phyloP scores from a whole-genome alignment of 768 basidiomycete species.

The Boletus rufocinnamomeus region DNA sequence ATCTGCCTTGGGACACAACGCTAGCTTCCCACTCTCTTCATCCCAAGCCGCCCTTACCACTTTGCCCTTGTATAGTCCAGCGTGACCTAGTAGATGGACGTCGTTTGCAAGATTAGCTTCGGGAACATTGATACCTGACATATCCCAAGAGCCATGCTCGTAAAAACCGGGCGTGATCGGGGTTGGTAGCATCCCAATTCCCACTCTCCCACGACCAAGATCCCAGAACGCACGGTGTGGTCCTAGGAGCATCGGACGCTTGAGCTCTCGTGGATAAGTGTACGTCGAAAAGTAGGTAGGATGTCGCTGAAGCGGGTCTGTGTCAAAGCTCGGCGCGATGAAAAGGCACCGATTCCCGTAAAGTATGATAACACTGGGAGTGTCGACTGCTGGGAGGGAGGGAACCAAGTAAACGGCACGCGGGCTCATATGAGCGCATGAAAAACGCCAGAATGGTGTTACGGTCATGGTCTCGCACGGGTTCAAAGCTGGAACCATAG shows the following conservation, averaged over 20 bases:
- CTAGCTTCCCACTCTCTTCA: background rate
- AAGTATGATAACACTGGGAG: constrained; percentile 10
- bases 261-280: constrained; percentile 2
- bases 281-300: constrained; percentile 19
- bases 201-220: background rate
- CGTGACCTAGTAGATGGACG: background rate
- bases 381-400: constrained; percentile 11
- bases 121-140: background rate
- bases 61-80: background rate
- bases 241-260: background rate
- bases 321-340: constrained; percentile 1
- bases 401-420: constrained; percentile 14
- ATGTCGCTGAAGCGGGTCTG: background rate
- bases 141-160: background rate
- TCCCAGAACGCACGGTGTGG: background rate
- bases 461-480: background rate
- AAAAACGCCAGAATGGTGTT: constrained; percentile 2
- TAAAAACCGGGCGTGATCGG: background rate
- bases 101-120: background rate
- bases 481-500: background rate
- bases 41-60: background rate
- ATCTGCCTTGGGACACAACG: background rate
- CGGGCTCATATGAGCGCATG: constrained; percentile 10
- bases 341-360: constrained; percentile 14
- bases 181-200: background rate